phyloP scores from a whole-genome alignment of 2,329 filamentous ascomycete genomes.

The Cladophialophora yegresii region DNA sequence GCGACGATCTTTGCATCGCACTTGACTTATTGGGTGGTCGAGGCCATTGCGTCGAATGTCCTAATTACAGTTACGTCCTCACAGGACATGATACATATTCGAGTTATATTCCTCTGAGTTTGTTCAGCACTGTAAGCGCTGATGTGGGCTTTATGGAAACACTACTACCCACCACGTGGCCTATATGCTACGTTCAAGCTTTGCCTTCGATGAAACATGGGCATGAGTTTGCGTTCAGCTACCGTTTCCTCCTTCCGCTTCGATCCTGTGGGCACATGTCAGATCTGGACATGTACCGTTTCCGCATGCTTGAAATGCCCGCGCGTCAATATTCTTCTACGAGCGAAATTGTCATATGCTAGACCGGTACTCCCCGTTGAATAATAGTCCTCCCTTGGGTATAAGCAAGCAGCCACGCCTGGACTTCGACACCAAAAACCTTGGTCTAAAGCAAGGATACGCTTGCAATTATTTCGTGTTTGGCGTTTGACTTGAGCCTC shows the following conservation, averaged over 20 bases:
- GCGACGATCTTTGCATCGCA: neutral
- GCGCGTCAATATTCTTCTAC: neutral
- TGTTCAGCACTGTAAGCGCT: neutral
- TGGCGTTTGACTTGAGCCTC: neutral
- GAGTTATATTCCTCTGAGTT: neutral
- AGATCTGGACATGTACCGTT: neutral
- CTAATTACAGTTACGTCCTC: neutral
- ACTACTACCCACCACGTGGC: neutral
- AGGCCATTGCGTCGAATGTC: neutral
- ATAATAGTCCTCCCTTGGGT: too few relatives aligned
- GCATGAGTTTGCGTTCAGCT: neutral
- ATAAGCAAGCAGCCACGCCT: too few relatives aligned
- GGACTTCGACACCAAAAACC: neutral
- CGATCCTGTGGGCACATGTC: neutral
- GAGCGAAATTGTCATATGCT: too few relatives aligned
- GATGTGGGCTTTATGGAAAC: neutral
- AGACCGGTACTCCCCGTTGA: too few relatives aligned
- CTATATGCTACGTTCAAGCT: neutral
- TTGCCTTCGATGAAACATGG: neutral
- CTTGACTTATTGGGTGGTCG: neutral
- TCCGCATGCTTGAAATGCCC: neutral
- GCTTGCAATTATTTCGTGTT: neutral
- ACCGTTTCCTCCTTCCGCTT: neutral
- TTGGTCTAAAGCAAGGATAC: neutral
- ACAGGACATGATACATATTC: neutral